Percentiles rank a stretch among this genome's conserved stretches.
These are phyloP conservation scores for Lobosporangium transversale DNA, from an alignment of 192 early-diverging fungal species.

Conservation along the genomic window DNA sequence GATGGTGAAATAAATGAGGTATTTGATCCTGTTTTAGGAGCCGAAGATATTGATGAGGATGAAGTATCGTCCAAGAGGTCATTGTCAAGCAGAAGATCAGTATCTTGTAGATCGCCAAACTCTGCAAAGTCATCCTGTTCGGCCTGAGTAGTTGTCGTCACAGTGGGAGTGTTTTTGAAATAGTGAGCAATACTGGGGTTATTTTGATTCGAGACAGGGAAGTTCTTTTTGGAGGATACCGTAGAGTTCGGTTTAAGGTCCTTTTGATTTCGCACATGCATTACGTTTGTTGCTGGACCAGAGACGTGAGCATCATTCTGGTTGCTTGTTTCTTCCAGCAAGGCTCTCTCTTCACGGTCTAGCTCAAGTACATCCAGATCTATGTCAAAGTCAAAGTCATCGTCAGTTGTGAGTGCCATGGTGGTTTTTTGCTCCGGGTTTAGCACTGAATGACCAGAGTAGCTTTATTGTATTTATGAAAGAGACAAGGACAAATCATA, in stretches of 20 bases:
- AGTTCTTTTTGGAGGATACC: no score
- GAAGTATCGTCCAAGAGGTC: constrained; percentile 8
- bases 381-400: constrained; percentile 38
- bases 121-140: constrained; percentile 44
- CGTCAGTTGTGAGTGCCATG: constrained; percentile 24
- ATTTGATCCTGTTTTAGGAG: neutral
- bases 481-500: no score
- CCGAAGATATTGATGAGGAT: neutral
- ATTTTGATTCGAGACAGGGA: no score
- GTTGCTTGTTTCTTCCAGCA: constrained; percentile 7
- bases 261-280: no score
- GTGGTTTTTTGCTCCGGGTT: no score
- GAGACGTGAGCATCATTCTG: no score
- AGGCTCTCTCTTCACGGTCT: constrained; percentile 14
- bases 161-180: neutral
- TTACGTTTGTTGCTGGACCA: no score
- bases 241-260: no score
- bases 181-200: no score
- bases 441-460: no score
- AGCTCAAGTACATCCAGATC: constrained; percentile 22
- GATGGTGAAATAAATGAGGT: neutral
- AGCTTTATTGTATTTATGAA: no score
- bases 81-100: constrained; percentile 15
- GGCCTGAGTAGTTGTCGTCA: neutral
- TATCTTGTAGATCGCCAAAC: constrained; percentile 41